phyloP scores from a whole-genome alignment of 306 rosid genomes.

The Cicer bijugum region DNA sequence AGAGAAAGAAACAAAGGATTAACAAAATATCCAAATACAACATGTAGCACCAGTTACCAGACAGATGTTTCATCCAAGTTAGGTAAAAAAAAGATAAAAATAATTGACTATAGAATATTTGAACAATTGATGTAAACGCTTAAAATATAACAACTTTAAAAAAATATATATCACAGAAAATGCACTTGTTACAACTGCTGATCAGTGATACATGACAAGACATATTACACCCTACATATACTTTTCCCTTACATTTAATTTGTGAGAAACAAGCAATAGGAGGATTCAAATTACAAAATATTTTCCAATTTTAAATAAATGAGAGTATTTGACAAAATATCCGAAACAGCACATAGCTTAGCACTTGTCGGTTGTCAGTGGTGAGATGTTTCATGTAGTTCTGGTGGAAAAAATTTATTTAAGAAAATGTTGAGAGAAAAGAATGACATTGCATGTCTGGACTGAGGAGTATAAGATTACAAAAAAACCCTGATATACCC shows the following conservation, averaged over 20 bases:
- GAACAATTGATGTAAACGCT: slow-evolving; percentile 30
- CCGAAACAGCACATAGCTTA: slow-evolving; percentile 17
- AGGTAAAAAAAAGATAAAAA: neutral
- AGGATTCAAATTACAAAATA: slow-evolving; percentile 22
- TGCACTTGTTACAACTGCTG: slow-evolving; percentile 22
- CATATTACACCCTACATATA: slow-evolving; percentile 25
- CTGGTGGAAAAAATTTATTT: neutral
- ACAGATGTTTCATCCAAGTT: neutral
- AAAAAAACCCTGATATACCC: slow-evolving; percentile 25
- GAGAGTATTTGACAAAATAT: slow-evolving; percentile 18
- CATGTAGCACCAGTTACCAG: slow-evolving; percentile 23
- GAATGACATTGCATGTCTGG: slow-evolving; percentile 9
- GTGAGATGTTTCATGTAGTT: slow-evolving; percentile 3
- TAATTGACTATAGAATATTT: slow-evolving; percentile 20
- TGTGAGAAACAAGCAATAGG: slow-evolving; percentile 22
- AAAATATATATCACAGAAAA: slow-evolving; percentile 24
- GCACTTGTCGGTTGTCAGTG: neutral
- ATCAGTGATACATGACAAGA: neutral
- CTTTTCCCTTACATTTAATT: slow-evolving; percentile 13
- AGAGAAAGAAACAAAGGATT: slow-evolving; percentile 14
- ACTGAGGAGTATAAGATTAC: slow-evolving; percentile 37
- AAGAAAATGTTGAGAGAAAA: slow-evolving; percentile 3
- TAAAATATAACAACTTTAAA: slow-evolving; percentile 24
- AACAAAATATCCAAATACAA: slow-evolving; percentile 24
- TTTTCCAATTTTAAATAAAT: slow-evolving; percentile 30